Conservation (phyloP, 2,329 filamentous ascomycete species). For the Zarea fungicola region DNA sequence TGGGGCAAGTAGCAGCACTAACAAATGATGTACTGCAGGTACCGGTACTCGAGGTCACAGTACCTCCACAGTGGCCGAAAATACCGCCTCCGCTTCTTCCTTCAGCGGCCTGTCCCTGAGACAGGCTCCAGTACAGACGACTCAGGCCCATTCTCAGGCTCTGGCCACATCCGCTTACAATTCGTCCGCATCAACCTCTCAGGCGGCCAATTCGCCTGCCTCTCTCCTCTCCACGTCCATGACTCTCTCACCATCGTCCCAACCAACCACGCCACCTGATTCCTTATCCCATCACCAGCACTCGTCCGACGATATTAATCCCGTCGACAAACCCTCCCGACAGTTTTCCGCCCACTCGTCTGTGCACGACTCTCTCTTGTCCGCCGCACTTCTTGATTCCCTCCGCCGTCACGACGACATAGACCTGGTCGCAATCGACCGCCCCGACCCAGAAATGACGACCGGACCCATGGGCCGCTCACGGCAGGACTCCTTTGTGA, state of each 20-base stretch:
- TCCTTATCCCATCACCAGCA: conserved; percentile 12
- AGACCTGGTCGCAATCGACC: conserved; percentile 21
- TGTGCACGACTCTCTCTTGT: conserved; percentile 17
- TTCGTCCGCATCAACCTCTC: conserved; percentile 1
- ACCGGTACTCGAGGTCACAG: not conserved
- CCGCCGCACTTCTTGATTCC: conserved; percentile 20
- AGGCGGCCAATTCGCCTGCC: conserved; percentile 9
- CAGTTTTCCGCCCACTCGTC: not conserved
- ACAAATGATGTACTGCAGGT: not conserved
- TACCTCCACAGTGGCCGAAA: not conserved
- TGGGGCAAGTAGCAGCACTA: not conserved
- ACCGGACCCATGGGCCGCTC: conserved; percentile 52
- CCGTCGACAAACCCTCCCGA: conserved; percentile 15
- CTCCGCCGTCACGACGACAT: conserved; percentile 22
- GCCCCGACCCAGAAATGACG: conserved; percentile 45
- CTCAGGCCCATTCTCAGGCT: not conserved
- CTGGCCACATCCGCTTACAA: conserved; percentile 17
- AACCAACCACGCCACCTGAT: conserved; percentile 19
- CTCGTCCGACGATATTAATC: conserved; percentile 19
- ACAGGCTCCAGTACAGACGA: not conserved
- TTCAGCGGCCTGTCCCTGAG: conserved; percentile 6
- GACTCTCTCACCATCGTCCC: conserved; percentile 20
- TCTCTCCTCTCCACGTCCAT: conserved; percentile 14
- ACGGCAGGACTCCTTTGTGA: conserved; percentile 62
- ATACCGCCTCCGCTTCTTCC: not conserved